These are phyloP conservation scores for Plantago lanceolata DNA, from an alignment of 305 asterid genomes.

Conservation along the genomic window DNA sequence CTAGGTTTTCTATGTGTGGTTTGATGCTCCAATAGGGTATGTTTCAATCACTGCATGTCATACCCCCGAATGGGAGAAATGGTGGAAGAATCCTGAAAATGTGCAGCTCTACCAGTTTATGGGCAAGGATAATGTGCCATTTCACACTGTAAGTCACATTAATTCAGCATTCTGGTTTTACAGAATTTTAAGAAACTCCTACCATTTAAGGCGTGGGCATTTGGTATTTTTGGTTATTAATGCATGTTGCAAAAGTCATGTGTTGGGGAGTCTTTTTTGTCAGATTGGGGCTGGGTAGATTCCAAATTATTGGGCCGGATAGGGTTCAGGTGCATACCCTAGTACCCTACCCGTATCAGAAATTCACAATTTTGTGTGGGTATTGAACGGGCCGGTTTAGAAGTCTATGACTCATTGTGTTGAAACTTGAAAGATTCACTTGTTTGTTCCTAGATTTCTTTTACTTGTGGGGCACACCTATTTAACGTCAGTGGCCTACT, in stretches of 20 bases:
- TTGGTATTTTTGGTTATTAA: too few relatives aligned
- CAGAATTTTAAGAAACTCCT: not conserved
- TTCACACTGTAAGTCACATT: slow-evolving; percentile 70
- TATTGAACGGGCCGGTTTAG: too few relatives aligned
- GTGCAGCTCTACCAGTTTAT: slow-evolving; percentile 92
- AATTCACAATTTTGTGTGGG: too few relatives aligned
- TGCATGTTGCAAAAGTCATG: too few relatives aligned
- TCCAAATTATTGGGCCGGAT: too few relatives aligned
- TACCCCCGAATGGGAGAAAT: slow-evolving; percentile 89
- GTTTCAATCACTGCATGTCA: slow-evolving; percentile 87
- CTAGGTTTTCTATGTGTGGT: slow-evolving; percentile 97
- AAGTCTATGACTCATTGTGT: slow-evolving; percentile 3
- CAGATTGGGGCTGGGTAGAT: too few relatives aligned
- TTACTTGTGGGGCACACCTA: not conserved
- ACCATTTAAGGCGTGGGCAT: too few relatives aligned
- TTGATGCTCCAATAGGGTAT: slow-evolving; percentile 96
- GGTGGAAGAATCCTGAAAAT: slow-evolving; percentile 97
- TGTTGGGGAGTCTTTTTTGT: too few relatives aligned
- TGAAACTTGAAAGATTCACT: slow-evolving; percentile 2
- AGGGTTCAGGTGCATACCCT: too few relatives aligned
- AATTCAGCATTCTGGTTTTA: slow-evolving; percentile 2
- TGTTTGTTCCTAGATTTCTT: slow-evolving; percentile 4
- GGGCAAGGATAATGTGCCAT: slow-evolving; percentile 98
- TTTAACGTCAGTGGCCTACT: not conserved
- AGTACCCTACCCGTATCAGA: too few relatives aligned